Percentiles rank a stretch among this genome's conserved stretches.
Conservation (phyloP, 2,329 filamentous ascomycete genomes). For the Phaeosphaeria sp. region DNA sequence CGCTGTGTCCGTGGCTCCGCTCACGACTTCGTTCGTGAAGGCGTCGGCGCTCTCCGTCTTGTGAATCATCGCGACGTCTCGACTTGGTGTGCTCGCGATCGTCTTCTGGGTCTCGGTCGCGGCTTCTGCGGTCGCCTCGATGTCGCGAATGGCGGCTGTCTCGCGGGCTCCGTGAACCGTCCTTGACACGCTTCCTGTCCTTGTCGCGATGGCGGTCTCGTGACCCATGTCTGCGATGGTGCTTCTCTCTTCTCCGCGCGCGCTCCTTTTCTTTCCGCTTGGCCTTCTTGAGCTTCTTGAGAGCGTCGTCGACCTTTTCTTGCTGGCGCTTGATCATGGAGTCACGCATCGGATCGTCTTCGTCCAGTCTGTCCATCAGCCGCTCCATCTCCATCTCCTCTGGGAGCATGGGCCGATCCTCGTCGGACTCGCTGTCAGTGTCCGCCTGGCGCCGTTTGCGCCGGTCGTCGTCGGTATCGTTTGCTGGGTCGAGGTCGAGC, state of each 20-base stretch:
- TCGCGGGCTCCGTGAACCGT: conserved; percentile 10
- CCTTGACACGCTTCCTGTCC: conserved; percentile 29
- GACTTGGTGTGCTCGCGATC: conserved; percentile 12
- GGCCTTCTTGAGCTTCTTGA: conserved; percentile 60
- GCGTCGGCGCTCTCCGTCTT: conserved; percentile 14
- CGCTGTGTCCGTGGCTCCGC: conserved; percentile 14
- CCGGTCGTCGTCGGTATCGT: conserved; percentile 54
- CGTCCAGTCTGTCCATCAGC: conserved; percentile 81
- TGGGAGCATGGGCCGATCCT: conserved; percentile 69
- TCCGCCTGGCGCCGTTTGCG: conserved; percentile 56
- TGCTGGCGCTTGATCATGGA: conserved; percentile 91
- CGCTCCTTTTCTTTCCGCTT: conserved; percentile 56
- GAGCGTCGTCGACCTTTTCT: conserved; percentile 78
- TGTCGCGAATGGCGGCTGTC: conserved; percentile 17
- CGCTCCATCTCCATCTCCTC: conserved; percentile 82
- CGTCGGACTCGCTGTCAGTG: conserved; percentile 49
- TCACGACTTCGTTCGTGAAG: conserved; percentile 21
- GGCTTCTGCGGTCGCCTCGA: conserved; percentile 19
- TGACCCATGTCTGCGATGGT: conserved; percentile 31
- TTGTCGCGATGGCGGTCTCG: conserved; percentile 29
- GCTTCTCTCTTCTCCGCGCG: conserved; percentile 48
- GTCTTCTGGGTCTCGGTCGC: conserved; percentile 16
- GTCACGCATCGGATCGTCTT: conserved; percentile 97
- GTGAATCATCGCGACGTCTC: conserved; percentile 14
- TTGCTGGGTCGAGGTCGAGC: conserved; percentile 42